phyloP scores from a whole-genome alignment of 2,329 filamentous ascomycete genomes.

The Apiospora phragmitis region DNA sequence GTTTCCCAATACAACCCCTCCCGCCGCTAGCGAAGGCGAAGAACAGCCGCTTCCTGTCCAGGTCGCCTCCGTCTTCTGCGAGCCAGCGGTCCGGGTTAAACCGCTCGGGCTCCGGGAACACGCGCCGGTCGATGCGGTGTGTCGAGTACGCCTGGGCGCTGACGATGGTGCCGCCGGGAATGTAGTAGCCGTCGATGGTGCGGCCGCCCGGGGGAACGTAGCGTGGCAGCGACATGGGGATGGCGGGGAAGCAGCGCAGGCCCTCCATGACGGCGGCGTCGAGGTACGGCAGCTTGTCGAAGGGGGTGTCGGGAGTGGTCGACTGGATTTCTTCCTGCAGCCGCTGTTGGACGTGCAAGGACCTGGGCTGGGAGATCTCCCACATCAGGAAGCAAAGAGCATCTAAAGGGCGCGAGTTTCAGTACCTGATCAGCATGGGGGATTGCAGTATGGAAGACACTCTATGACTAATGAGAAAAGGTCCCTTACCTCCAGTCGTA shows the following conservation, averaged over 20 bases:
- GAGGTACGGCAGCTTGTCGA: conserved; percentile 57
- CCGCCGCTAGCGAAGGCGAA: conserved; percentile 69
- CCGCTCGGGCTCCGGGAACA: conserved; percentile 75
- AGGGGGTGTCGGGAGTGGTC: conserved; percentile 35
- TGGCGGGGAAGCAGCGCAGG: conserved; percentile 62
- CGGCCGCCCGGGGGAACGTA: conserved; percentile 56
- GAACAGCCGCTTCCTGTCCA: conserved; percentile 63
- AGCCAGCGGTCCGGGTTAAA: conserved; percentile 88
- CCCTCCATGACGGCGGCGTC: conserved; percentile 66
- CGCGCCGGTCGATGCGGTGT: conserved; percentile 59
- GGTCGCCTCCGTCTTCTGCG: conserved; percentile 68
- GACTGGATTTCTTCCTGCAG: conserved; percentile 53
- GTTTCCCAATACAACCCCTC: conserved; percentile 65
- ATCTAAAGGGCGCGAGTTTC: conserved; percentile 36
- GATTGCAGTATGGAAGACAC: neutral
- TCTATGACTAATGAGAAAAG: neutral
- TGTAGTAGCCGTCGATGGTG: conserved; percentile 52
- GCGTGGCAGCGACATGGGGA: conserved; percentile 67
- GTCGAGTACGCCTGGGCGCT: conserved; percentile 63
- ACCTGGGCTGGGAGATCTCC: conserved; percentile 64
- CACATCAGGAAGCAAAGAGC: conserved; percentile 71
- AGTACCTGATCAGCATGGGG: neutral
- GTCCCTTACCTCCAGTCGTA: conserved; percentile 54
- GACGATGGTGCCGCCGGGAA: conserved; percentile 57
- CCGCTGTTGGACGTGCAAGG: conserved; percentile 48